Conservation (phyloP, 2,329 filamentous ascomycete species). For the Hymenoscyphus occultus region DNA sequence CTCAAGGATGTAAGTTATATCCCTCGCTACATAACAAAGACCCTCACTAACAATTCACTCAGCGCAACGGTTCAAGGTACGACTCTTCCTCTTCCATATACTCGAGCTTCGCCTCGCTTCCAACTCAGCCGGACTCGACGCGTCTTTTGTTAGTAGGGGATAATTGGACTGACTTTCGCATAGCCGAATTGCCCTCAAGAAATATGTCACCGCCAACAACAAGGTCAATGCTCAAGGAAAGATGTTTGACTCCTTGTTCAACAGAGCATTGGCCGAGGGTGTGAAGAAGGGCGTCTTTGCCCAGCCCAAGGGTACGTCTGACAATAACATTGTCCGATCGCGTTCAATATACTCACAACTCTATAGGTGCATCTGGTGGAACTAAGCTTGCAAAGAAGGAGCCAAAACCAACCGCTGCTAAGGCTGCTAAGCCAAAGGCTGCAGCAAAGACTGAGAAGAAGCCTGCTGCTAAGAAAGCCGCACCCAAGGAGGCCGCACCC, state of each 20-base stretch:
- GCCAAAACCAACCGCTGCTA: slow-evolving; percentile 44
- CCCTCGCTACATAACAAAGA: background rate
- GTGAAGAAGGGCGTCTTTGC: slow-evolving; percentile 67
- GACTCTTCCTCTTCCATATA: slow-evolving; percentile 11
- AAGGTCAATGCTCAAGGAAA: slow-evolving; percentile 54
- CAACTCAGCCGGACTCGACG: slow-evolving; percentile 19
- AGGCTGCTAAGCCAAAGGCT: slow-evolving; percentile 32
- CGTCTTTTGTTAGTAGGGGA: slow-evolving; percentile 24
- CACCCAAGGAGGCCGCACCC: slow-evolving; percentile 29
- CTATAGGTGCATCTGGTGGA: slow-evolving; percentile 62
- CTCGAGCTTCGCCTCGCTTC: slow-evolving; percentile 9
- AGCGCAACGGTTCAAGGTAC: slow-evolving; percentile 38
- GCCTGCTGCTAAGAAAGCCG: slow-evolving; percentile 39
- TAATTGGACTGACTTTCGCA: slow-evolving; percentile 21
- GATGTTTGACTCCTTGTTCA: slow-evolving; percentile 66
- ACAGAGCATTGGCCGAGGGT: slow-evolving; percentile 64
- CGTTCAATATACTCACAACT: slow-evolving; percentile 33
- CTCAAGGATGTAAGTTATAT: slow-evolving; percentile 34
- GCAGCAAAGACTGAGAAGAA: slow-evolving; percentile 36
- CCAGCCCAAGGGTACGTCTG: slow-evolving; percentile 66
- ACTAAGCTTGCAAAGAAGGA: slow-evolving; percentile 69
- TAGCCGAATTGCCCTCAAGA: slow-evolving; percentile 67
- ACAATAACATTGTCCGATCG: background rate
- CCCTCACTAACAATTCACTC: slow-evolving; percentile 19
- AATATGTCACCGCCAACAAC: slow-evolving; percentile 72